phyloP scores from a whole-genome alignment of 805 yeast species.

The Hermanozyma aechmeae region DNA sequence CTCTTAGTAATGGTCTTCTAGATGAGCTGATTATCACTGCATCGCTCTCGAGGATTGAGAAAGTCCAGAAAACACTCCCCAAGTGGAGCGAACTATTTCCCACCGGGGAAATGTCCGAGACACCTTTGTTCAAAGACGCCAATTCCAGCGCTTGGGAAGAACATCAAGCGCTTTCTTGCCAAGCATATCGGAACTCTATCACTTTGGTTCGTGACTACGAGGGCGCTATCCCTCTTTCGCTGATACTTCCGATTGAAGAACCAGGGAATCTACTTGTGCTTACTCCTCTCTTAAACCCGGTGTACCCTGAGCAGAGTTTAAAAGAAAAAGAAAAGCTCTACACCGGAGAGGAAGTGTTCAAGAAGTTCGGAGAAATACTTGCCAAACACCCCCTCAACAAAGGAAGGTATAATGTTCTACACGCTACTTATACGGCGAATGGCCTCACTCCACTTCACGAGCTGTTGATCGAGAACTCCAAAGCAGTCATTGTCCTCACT shows the following conservation, averaged over 20 bases:
- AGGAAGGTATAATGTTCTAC: constrained; percentile 41
- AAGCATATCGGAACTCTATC: constrained; percentile 42
- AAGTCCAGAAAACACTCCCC: constrained; percentile 31
- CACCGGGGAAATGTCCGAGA: constrained; percentile 16
- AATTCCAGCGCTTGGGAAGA: constrained; percentile 25
- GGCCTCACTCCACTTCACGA: constrained; percentile 50
- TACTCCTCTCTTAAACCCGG: constrained; percentile 30
- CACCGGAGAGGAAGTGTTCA: constrained; percentile 44
- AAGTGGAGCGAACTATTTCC: constrained; percentile 39
- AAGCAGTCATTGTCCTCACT: constrained; percentile 43
- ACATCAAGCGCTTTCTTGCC: constrained; percentile 34
- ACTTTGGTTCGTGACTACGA: constrained; percentile 48
- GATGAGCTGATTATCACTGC: constrained; percentile 33
- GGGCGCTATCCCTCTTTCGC: constrained; percentile 39
- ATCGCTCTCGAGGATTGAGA: constrained; percentile 34
- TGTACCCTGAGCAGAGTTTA: constrained; percentile 13
- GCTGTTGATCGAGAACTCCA: constrained; percentile 40
- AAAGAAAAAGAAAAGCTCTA: constrained; percentile 13
- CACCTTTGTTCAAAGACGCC: constrained; percentile 16
- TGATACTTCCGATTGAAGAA: constrained; percentile 19
- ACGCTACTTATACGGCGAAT: constrained; percentile 50
- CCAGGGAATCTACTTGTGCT: constrained; percentile 14
- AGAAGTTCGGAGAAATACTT: constrained; percentile 39
- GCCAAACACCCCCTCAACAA: constrained; percentile 17
- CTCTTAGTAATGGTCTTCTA: constrained; percentile 29